Evolutionary conservation across 208 protist species (phyloP).

Genomic region (Leptomonas seymouri): DNA sequence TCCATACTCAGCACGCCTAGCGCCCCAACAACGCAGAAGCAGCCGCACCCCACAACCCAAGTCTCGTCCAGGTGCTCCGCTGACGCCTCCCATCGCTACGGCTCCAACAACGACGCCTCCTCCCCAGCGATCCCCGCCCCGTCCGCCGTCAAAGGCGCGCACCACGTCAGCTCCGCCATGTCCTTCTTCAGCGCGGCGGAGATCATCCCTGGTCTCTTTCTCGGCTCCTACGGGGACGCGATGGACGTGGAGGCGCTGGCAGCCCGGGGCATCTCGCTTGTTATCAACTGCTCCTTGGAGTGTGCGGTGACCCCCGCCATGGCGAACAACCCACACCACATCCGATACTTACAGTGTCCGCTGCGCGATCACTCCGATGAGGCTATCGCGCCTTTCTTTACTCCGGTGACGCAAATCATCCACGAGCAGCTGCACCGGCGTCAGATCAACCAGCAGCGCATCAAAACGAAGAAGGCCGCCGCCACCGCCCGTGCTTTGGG

Average conservation of each 20-base stretch:
- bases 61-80: neutral
- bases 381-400: slow-evolving; percentile 55
- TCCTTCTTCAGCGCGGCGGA: slow-evolving; percentile 52
- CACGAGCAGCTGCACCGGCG: slow-evolving; percentile 79
- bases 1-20: neutral
- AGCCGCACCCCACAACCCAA: neutral
- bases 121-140: neutral
- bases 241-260: slow-evolving; percentile 41
- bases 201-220: slow-evolving; percentile 70
- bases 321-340: slow-evolving; percentile 40
- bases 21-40: neutral
- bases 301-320: slow-evolving; percentile 50
- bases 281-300: slow-evolving; percentile 73
- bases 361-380: slow-evolving; percentile 82
- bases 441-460: slow-evolving; percentile 24
- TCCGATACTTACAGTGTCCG: slow-evolving; percentile 57
- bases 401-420: slow-evolving; percentile 63
- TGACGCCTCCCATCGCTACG: neutral
- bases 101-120: neutral
- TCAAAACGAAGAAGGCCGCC: neutral
- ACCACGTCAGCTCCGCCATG: slow-evolving; percentile 9
- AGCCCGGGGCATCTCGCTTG: slow-evolving; percentile 51
- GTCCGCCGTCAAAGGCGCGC: slow-evolving; percentile 3
- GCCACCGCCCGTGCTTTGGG: neutral
- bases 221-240: slow-evolving; percentile 61